Conservation (phyloP, 495 filamentous ascomycete species). For the Hypoxylon lienhwacheense region DNA sequence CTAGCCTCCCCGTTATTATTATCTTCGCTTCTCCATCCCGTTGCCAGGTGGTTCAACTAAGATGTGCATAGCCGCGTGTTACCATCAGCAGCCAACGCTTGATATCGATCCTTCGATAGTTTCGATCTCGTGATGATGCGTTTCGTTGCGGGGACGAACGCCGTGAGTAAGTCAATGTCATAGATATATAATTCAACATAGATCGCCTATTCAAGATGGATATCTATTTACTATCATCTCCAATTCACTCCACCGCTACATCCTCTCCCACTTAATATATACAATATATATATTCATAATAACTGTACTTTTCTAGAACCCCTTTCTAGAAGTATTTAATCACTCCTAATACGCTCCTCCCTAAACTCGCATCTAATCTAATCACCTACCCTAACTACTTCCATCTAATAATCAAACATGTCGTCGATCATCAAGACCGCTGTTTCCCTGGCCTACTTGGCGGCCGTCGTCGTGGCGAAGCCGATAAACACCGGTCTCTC, state of each 20-base stretch:
- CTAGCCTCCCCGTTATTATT: slow-evolving; percentile 2
- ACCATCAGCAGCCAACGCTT: slow-evolving; percentile 19
- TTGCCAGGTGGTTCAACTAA: neutral
- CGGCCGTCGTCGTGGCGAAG: slow-evolving; percentile 8
- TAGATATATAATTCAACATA: slow-evolving; percentile 16
- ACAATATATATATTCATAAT: slow-evolving; percentile 7
- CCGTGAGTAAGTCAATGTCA: neutral
- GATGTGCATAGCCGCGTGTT: slow-evolving; percentile 19
- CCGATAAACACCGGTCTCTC: slow-evolving; percentile 6
- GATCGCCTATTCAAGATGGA: neutral
- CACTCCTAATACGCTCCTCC: neutral
- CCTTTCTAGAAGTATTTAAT: neutral
- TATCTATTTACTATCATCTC: slow-evolving; percentile 13
- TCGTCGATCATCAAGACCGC: slow-evolving; percentile 24
- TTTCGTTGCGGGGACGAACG: neutral
- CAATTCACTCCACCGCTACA: slow-evolving; percentile 8
- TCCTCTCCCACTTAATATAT: slow-evolving; percentile 7
- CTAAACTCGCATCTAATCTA: neutral
- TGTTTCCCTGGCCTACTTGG: slow-evolving; percentile 23
- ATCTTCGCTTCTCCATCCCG: neutral
- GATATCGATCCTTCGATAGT: slow-evolving; percentile 8
- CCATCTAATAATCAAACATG: slow-evolving; percentile 19
- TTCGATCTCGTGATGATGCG: slow-evolving; percentile 3
- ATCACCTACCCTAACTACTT: too few relatives aligned
- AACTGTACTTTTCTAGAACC: neutral